A percentile compares a stretch with the other conserved stretches of the same genome.
Conservation (phyloP, 177 flowering plant genomes). For the Vitis hybrid region DNA sequence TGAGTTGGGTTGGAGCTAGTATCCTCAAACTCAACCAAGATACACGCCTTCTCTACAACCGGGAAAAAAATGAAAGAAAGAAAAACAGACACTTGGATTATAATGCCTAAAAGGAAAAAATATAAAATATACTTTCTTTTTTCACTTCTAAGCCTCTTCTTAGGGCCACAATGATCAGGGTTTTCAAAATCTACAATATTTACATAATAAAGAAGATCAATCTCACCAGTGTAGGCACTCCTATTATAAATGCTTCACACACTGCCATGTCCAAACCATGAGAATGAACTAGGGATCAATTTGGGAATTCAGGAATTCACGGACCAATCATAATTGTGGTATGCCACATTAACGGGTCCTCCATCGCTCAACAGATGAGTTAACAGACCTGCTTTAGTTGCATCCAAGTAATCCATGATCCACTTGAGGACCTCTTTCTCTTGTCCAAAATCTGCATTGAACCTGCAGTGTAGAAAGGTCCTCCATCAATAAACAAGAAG, state of each 20-base stretch:
- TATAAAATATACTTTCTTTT: not conserved
- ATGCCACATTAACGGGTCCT: conserved; percentile 52
- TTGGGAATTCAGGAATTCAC: conserved; percentile 41
- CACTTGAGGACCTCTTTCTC: conserved; percentile 73
- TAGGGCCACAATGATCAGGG: not conserved
- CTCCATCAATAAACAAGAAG: too few relatives aligned
- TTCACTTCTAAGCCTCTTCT: not conserved
- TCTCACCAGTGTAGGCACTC: not conserved
- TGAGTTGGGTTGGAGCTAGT: too few relatives aligned
- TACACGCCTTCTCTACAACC: too few relatives aligned
- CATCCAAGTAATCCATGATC: conserved; percentile 73
- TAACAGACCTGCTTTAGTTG: conserved; percentile 80
- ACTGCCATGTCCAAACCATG: not conserved
- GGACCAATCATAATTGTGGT: conserved; percentile 85
- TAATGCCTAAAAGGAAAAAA: too few relatives aligned
- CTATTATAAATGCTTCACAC: not conserved
- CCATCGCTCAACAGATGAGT: conserved; percentile 82
- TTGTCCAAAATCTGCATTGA: conserved; percentile 62
- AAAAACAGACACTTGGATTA: too few relatives aligned
- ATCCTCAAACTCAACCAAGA: too few relatives aligned
- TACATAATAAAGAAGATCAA: not conserved
- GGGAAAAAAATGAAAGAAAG: too few relatives aligned
- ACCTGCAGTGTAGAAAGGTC: conserved; percentile 47
- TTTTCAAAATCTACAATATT: not conserved
- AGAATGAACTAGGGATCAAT: not conserved